phyloP scores from a whole-genome alignment of 352 stramenopile genomes.

The Pythium apleroticum region DNA sequence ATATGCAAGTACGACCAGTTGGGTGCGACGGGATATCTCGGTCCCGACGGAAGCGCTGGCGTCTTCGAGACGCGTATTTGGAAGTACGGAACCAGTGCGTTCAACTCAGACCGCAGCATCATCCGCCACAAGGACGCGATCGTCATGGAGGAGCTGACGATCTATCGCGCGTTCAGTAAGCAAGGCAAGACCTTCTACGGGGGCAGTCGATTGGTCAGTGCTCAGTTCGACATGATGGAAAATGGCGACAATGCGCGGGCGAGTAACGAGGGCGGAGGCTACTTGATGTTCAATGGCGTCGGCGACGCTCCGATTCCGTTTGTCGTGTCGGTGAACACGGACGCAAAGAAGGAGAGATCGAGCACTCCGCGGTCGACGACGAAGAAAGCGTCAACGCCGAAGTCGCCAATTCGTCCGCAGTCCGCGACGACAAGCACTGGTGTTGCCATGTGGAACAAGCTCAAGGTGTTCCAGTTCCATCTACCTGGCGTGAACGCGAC shows the following conservation, averaged over 20 bases:
- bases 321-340: conserved; percentile 61
- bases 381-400: conserved; percentile 5
- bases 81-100: conserved; percentile 79
- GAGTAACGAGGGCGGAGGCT: conserved; percentile 55
- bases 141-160: conserved; percentile 77
- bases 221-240: conserved; percentile 36
- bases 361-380: conserved; percentile 1
- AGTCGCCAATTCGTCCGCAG: background rate
- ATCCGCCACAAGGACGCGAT: conserved; percentile 80
- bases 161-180: conserved; percentile 79
- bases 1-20: conserved; percentile 85
- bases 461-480: conserved; percentile 79
- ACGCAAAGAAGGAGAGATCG: conserved; percentile 7
- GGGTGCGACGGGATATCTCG: conserved; percentile 74
- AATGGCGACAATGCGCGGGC: conserved; percentile 23
- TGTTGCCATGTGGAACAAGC: conserved; percentile 39
- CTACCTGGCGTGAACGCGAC: conserved; percentile 78
- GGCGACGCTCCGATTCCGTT: conserved; percentile 82
- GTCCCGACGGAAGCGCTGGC: conserved; percentile 70
- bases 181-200: conserved; percentile 37
- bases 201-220: conserved; percentile 30
- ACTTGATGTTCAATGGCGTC: conserved; percentile 87
- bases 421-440: conserved; percentile 23
- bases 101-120: conserved; percentile 78
- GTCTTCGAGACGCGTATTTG: conserved; percentile 83